A percentile compares a stretch with the other conserved stretches of the same genome.
phyloP scores from a whole-genome alignment of 2,329 filamentous ascomycete species.

The Neoascochyta sp. region DNA sequence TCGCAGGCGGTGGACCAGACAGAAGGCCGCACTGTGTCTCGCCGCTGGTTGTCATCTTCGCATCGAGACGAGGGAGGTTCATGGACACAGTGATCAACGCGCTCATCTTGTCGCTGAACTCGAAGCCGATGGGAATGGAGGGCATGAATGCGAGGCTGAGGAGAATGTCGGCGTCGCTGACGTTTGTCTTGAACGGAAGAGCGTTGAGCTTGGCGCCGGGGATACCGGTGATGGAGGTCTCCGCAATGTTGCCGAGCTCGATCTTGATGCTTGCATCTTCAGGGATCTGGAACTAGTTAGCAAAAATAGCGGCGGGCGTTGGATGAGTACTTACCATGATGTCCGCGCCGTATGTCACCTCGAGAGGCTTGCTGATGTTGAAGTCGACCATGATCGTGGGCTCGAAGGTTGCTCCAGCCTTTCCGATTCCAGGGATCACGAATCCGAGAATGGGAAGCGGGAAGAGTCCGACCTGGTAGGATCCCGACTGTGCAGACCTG shows the following conservation, averaged over 20 bases:
- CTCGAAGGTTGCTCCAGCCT: slow-evolving; percentile 36
- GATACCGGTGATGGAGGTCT: slow-evolving; percentile 22
- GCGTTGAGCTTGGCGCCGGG: slow-evolving; percentile 24
- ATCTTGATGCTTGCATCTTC: slow-evolving; percentile 28
- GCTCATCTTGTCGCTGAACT: slow-evolving; percentile 27
- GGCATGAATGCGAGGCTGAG: slow-evolving; percentile 32
- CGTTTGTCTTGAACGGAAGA: slow-evolving; percentile 32
- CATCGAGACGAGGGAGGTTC: slow-evolving; percentile 32
- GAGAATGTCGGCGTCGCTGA: slow-evolving; percentile 25
- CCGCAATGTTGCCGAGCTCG: slow-evolving; percentile 17
- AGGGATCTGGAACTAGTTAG: slow-evolving; percentile 21
- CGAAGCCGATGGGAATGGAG: slow-evolving; percentile 35
- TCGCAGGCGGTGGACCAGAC: too few relatives aligned
- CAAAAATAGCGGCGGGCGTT: too few relatives aligned
- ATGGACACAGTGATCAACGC: slow-evolving; percentile 28
- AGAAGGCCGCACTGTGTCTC: slow-evolving; percentile 19
- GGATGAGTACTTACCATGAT: slow-evolving; percentile 28
- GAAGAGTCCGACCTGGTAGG: slow-evolving; percentile 21
- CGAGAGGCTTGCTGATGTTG: slow-evolving; percentile 24
- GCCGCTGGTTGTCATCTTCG: slow-evolving; percentile 21
- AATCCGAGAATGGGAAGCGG: slow-evolving; percentile 29
- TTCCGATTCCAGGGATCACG: slow-evolving; percentile 34
- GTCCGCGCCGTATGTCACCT: slow-evolving; percentile 38
- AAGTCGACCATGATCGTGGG: slow-evolving; percentile 27
- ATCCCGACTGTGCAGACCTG: slow-evolving; percentile 19